Base-by-base conservation (phyloP, 2,329 filamentous ascomycete genomes). In the Alternaria brassicicola region DNA sequence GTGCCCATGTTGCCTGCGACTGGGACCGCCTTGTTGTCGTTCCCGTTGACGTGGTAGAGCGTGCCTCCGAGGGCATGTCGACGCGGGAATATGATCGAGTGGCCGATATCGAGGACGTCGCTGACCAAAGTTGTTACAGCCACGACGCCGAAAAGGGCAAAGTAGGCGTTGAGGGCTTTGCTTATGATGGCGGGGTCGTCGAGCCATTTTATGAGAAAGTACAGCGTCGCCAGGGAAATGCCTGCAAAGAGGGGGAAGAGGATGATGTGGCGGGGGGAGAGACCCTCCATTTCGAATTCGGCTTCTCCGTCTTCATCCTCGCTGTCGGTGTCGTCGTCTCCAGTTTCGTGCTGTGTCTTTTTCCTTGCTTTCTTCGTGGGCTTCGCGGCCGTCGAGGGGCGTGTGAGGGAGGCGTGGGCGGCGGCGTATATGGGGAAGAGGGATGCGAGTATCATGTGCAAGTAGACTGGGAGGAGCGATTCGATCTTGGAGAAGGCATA, bases 201-300 rank as follows among this genome's bases (percentile, higher is more conserved):
- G 54, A 97, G 85, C 85, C 89, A 95, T 75, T 96, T 92, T 73
- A 98, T 92, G 59, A 97, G 82, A 68, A 93, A 89, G 80, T 98
- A 98, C 12, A 98, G 82, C 5, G 87, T 87, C 39, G 88, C 84
- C 8, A 98, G 85, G 1, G 89, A 87, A 9, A 82, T 71, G 2
- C 88, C 92, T 6, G 93, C 93, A 53, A 93, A 81, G 30, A 97
- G 67, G 2, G 94, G 95, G 63, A 97, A 91, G 68, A 96, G 77
- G 65, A 98, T 86, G 46, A 92, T 94, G 76, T 98, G 94, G 0
- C 86, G 88, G 1, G 90, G 88, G 8, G 88, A 84, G 51, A 96
- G 78, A 0, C 89, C 89, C 68, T 90, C 88, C 80, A 89, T 86
- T 9, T 82, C 79, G 26, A 84, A 82, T 52, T 83, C 80, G 6